Base-by-base conservation (phyloP, 768 basidiomycete genomes). In the Boletus rubescentipes region DNA sequence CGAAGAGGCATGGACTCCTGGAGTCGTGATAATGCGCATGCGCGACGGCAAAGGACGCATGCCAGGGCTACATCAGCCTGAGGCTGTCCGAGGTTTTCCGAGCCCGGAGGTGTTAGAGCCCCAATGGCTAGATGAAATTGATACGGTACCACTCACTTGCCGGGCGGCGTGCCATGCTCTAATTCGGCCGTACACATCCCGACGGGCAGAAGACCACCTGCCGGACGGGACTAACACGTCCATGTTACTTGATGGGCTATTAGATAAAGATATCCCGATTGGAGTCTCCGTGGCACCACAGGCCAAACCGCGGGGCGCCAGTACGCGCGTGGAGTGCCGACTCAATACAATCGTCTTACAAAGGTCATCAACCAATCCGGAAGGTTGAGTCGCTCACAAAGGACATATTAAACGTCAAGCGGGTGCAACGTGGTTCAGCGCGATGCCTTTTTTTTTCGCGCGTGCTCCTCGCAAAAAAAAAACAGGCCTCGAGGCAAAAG, bases 21-120 rank as follows among this genome's bases (percentile, higher is more conserved):
- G 26, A 26, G 30, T 57, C 38, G 34, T 30, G 38, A 36, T 36
- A 15, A 45, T 20, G 16, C 31, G 32, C 11, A 45, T 20, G 16
- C 31, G 32, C 57, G 9, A 10, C 31, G 26, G 43, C 34, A 37
- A 11, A 34, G 4, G 23, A 18, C 30, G 5, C 16, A 15, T 31
- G n/a, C 29, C 23, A 26, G 16, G 29, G 14, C 35, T 18, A 39
- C 23, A 18, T 31, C 14, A 26, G 26, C 26, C 26, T 26, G 7
- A 20, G 29, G 11, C 23, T 12, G 16, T 51, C 57, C 57, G 44
- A 60, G 51, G 57, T 47, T 60, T 60, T 29, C 57, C 26, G 26
- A 26, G 57, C 58, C 43, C 57, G 34, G 43, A 43, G 45, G 40
- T 20, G 52, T 40, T 18, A n/a, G 21, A n/a, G n/a, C n/a, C n/a